Percentiles rank a stretch among this genome's conserved stretches.
phyloP scores from a whole-genome alignment of 75 land plant genomes.

The Picea sitchensis region DNA sequence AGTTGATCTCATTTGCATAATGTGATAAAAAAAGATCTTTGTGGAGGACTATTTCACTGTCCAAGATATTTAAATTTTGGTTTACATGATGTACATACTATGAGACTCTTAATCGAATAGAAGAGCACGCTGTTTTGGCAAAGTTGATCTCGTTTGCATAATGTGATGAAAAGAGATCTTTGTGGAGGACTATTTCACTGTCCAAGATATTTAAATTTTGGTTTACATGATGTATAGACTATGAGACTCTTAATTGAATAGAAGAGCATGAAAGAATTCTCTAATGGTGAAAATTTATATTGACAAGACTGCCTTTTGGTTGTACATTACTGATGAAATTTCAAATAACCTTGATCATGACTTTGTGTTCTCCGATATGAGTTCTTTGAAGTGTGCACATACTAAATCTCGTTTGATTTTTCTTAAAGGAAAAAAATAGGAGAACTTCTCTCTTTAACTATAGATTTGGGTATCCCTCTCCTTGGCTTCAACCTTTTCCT shows the following conservation, averaged over 20 bases:
- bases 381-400: background rate
- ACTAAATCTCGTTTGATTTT: no score
- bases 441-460: no score
- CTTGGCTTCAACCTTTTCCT: no score
- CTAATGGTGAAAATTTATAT: background rate
- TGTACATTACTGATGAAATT: background rate
- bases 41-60: background rate
- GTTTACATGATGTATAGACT: background rate
- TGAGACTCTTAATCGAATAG: no score
- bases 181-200: no score
- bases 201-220: no score
- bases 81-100: constrained; percentile 8
- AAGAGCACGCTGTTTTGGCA: no score
- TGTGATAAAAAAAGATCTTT: background rate
- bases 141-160: no score
- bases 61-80: constrained; percentile 6
- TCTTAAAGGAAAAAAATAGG: no score
- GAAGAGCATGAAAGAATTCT: constrained; percentile 6
- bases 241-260: background rate
- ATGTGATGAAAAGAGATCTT: no score
- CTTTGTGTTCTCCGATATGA: background rate
- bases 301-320: no score
- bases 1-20: background rate
- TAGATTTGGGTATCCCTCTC: no score
- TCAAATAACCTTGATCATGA: background rate